Evolutionary conservation across 1,284 basidiomycete species (phyloP), one percentile per base, ranked within the genome.

Genomic region (Trichosporon sp.): DNA sequence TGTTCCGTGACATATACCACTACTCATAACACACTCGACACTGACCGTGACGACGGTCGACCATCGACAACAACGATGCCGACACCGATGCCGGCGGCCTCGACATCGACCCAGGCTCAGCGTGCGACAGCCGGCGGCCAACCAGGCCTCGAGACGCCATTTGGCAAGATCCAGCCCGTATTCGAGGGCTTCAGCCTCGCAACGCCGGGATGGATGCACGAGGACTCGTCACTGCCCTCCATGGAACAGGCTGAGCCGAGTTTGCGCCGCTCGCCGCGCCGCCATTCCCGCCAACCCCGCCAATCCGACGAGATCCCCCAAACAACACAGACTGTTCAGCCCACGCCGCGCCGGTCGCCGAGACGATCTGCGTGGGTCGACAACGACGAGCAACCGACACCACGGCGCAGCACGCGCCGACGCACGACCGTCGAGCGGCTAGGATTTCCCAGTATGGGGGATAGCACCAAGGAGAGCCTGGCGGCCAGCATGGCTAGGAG

Each of bases 101-200:
- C 49, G 49, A 54, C 49, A 54, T 10, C 25, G 13, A 10, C 25
- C 46, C 14, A 13, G 25, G 27, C n/a, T n/a, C n/a, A n/a, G n/a
- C 16, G 25, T 27, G 13, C 27, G 25, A 54, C 25, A 14, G 13
- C 14, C 49, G 21, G 49, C 49, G 25, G 13, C 16, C 49, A 29
- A 7, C 25, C 25, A 19, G 16, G 6, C 9, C n/a, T 7, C 16
- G 63, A 65, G 32, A 67, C 66, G 3, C 66, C 66, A 7, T 19
- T 67, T 7, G 61, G 63, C n/a, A 58, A 63, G 33, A 59, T 65
- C 31, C 61, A 36, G 46, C 66, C 63, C 6, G 52, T 49, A 4
- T 67, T 65, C 40, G 63, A 65, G 13, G 66, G 61, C 10, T 67
- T 67, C 61, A 13, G 8, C 2, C 63, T 67, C 16, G 66, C 66